Percentiles rank a stretch among this genome's conserved stretches.
These are phyloP conservation scores for Candida quercuum DNA, from an alignment of 805 yeast genomes.

Conservation along the genomic window DNA sequence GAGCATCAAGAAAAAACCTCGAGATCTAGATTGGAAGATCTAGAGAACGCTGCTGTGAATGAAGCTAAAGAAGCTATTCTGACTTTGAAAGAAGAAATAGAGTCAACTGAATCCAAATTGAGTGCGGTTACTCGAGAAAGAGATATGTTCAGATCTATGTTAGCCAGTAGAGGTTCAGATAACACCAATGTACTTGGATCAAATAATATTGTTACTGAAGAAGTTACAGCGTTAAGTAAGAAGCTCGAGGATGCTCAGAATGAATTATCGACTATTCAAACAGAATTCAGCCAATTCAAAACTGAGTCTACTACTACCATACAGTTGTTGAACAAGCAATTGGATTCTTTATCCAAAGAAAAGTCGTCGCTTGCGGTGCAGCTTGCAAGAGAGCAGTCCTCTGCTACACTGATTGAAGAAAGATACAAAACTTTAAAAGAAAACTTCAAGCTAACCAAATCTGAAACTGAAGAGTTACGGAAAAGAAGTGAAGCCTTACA, in stretches of 20 bases:
- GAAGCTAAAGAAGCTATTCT: conserved; percentile 69
- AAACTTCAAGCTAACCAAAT: conserved; percentile 32
- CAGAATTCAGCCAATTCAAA: conserved; percentile 23
- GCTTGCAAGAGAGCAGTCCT: conserved; percentile 49
- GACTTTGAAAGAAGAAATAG: conserved; percentile 55
- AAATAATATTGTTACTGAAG: conserved; percentile 2
- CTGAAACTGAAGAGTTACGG: conserved; percentile 42
- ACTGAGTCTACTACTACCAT: conserved; percentile 39
- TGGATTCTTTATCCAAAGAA: conserved; percentile 32
- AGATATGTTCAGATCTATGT: conserved; percentile 49
- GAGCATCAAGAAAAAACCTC: conserved; percentile 51
- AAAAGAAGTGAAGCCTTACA: conserved; percentile 35
- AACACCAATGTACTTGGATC: conserved; percentile 16
- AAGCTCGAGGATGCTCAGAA: conserved; percentile 12
- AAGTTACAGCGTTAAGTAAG: conserved; percentile 8
- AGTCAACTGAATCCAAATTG: conserved; percentile 43
- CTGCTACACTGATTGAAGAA: conserved; percentile 48
- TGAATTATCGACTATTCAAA: conserved; percentile 10
- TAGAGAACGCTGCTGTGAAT: conserved; percentile 44
- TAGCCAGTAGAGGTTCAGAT: conserved; percentile 17
- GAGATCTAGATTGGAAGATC: conserved; percentile 28
- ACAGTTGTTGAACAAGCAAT: conserved; percentile 43
- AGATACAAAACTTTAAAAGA: conserved; percentile 38
- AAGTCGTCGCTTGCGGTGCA: conserved; percentile 44
- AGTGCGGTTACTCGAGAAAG: conserved; percentile 58